Evolutionary conservation across 208 protist genomes (phyloP).

Genomic region (Acanthamoeba triangularis): DNA sequence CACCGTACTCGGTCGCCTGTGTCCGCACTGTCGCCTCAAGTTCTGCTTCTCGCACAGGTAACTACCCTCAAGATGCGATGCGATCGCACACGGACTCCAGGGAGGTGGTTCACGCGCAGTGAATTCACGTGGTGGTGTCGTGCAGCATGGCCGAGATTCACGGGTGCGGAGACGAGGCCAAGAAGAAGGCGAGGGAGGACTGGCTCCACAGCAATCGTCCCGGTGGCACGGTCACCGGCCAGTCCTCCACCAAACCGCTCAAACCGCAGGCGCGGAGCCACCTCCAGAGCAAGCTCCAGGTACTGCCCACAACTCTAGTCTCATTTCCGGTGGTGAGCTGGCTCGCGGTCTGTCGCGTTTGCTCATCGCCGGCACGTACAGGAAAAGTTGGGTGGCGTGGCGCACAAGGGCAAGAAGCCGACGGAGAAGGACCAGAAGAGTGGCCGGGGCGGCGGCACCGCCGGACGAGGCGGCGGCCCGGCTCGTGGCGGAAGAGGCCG

Average conservation of each 20-base stretch:
- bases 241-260: constrained; percentile 42
- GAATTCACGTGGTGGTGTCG: neutral
- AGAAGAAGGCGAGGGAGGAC: constrained; percentile 59
- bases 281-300: constrained; percentile 51
- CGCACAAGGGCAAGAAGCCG: constrained; percentile 42
- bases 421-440: constrained; percentile 42
- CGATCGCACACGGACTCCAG: too few relatives aligned
- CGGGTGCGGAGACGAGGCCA: constrained; percentile 63
- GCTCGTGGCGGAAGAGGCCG: neutral
- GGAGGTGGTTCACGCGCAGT: neutral
- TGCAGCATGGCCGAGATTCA: constrained; percentile 67
- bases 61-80: neutral
- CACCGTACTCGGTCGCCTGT: constrained; percentile 52
- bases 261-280: constrained; percentile 12
- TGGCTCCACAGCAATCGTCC: constrained; percentile 47
- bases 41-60: constrained; percentile 76
- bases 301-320: neutral
- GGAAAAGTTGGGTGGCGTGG: constrained; percentile 13
- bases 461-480: neutral
- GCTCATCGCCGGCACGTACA: neutral
- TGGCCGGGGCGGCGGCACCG: neutral
- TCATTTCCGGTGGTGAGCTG: neutral
- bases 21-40: constrained; percentile 58
- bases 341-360: neutral
- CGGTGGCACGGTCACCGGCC: constrained; percentile 32